Evolutionary conservation across 2,329 filamentous ascomycete species (phyloP), one percentile per base, ranked within the genome.

Genomic region (Pseudogymnoascus sp.): DNA sequence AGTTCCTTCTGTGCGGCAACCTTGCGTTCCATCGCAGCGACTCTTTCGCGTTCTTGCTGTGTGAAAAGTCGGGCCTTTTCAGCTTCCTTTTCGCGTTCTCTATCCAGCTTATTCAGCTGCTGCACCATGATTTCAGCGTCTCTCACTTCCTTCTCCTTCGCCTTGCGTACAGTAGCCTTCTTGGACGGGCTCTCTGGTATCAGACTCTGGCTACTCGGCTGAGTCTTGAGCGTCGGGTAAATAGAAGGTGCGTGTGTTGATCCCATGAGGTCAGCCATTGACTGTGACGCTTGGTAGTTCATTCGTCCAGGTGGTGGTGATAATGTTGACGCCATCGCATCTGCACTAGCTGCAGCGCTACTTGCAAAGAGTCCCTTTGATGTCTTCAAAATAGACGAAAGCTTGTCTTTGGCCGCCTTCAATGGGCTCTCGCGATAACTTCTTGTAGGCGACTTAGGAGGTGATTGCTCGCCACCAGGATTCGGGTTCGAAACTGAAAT

Each of bases 351-450:
- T 14, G 81, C 84, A 2, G 84, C 85, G 68, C 85, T 93, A 68
- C 89, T 96, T 16, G 89, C 91, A 66, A 97, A 88, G 59, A 97
- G 84, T 12, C 89, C 90, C 74, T 90, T 93, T 3, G 93, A 95
- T 62, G 88, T 90, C 75, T 92, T 93, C 69, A 97, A 80, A 65
- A 96, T 92, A 8, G 93, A 96, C 56, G 93, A 96, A 59, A 98
- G 81, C 73, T 92, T 96, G 71, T 90, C 91, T 78, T 96, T 98
- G 28, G 95, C 93, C 61, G 95, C 91, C 75, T 93, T 96, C 64
- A 97, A 76, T 4, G 91, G 91, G 64, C 89, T 93, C 68, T 96
- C 92, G 6, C 82, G 80, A 69, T 84, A 79, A 59, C 73, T 78
- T 62, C 84, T 77, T 4, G 82, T 79, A 0, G 84, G 83, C 1